Percentiles rank a stretch among this genome's conserved stretches.
Evolutionary conservation across 805 yeast genomes (phyloP).

Genomic region (Citeromyces nyonsensis): DNA sequence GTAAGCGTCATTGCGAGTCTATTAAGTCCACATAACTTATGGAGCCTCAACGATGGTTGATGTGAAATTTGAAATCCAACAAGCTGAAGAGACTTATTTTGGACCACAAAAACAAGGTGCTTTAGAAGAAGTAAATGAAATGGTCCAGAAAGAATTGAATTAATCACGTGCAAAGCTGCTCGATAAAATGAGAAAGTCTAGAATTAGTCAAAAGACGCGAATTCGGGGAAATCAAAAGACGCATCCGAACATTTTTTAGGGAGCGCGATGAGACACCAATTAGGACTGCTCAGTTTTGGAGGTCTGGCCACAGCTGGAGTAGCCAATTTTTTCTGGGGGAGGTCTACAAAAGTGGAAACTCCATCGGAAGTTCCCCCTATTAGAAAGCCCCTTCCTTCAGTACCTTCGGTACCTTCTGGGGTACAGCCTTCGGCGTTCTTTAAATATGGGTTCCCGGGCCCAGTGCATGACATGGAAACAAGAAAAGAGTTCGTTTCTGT

Average conservation of each 20-base stretch:
- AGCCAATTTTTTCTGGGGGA: conserved; percentile 18
- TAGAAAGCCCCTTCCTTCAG: conserved; percentile 3
- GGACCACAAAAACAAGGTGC: too few relatives aligned
- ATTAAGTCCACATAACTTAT: too few relatives aligned
- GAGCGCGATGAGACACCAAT: background rate
- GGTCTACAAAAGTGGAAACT: conserved; percentile 4
- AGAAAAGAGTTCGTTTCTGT: conserved; percentile 73
- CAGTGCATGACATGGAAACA: conserved; percentile 68
- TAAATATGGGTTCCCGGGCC: conserved; percentile 92
- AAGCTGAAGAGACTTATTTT: too few relatives aligned
- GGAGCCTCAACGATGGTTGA: too few relatives aligned
- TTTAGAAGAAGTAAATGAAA: too few relatives aligned
- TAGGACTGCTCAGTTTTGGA: background rate
- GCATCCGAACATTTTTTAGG: background rate
- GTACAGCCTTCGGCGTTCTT: conserved; percentile 73
- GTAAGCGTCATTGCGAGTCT: too few relatives aligned
- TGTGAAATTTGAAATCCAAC: too few relatives aligned
- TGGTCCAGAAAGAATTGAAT: too few relatives aligned
- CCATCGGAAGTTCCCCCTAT: conserved; percentile 3
- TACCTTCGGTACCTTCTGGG: conserved; percentile 14
- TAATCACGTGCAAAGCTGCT: too few relatives aligned
- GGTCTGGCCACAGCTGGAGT: conserved; percentile 9
- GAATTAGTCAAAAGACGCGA: background rate
- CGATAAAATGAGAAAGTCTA: too few relatives aligned
- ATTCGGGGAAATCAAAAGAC: background rate